Evolutionary conservation across 495 filamentous ascomycete species (phyloP), one percentile per base, ranked within the genome.

Genomic region (Penicillium maclennaniae): DNA sequence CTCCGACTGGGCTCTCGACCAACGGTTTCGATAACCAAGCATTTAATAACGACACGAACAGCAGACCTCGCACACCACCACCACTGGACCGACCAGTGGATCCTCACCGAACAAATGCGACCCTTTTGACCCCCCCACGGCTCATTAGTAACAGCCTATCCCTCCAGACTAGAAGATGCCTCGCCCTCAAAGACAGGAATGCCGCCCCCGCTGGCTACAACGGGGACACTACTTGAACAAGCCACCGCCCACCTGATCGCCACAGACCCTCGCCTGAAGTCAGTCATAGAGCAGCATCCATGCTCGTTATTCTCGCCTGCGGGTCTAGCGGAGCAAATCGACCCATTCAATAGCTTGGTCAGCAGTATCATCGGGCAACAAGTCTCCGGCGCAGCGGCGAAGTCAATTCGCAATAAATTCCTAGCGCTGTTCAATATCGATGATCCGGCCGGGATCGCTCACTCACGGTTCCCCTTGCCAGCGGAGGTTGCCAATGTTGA

Each of bases 311-410:
- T 97, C 70, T 88, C 87, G 7, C 81, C 90, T 3, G 85, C 87
- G 46, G 92, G 91, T 0, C 70, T 98, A 16, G 82, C 84, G 16
- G 92, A 97, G 70, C 72, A 83, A 56, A 79, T 96, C 55, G 88
- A 97, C 67, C 92, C 93, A 4, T 98, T 97, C 65, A 84, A 83
- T 47, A 85, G 84, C 48, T 79, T 98, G 38, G 79, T 80, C 21
- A 88, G 83, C 66, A 86, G 90, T 43, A 97, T 98, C 59, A 96
- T 97, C 53, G 89, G 89, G 41, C 93, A 98, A 68, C 93, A 98
- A 68, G 92, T 98, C 12, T 93, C 90, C 16, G 90, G 92, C 16
- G 89, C 90, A 4, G 93, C 93, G 3, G 95, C 93, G 21, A 86
- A 80, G 52, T 85, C 87, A 5, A 97, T 98, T 63, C 89, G 90